Evolutionary conservation across 2,329 filamentous ascomycete genomes (phyloP), one percentile per base, ranked within the genome.

Genomic region (Penicillium digitatum): DNA sequence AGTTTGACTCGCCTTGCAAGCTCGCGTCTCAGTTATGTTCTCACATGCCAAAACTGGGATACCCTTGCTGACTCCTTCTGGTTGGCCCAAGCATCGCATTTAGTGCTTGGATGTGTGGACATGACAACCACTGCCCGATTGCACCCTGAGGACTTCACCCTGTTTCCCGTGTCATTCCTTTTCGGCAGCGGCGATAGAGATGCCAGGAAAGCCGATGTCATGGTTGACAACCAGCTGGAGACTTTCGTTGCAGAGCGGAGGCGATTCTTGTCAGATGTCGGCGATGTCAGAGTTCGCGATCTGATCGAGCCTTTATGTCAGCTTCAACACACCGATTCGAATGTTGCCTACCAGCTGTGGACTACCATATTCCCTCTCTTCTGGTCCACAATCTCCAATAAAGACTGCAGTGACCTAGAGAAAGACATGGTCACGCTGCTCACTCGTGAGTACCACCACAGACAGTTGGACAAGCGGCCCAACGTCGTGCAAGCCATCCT

Each of bases 21-120:
- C 66, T 89, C 90, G 55, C 87, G 95, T 35, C 80, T 99, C 37
- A 88, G 87, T 56, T 97, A 96, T 74, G 87, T 97, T 4, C 82
- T 99, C 52, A 87, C 86, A 0, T 88, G 89, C 24, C 95, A 99
- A 71, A 97, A 97, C 65, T 99, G 94, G 94, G 93, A 97, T 70
- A 95, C 90, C 0, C 80, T 99, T 45, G 86, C 86, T 2, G 94
- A 99, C 65, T 95, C 90, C 1, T 99, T 95, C 76, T 99, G 95
- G 95, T 79, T 99, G 47, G 87, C 91, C 38, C 94, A 99, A 74
- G 93, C 95, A 32, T 91, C 91, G 18, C 94, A 99, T 67, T 80
- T 99, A 38, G 84, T 99, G 53, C 84, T 99, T 61, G 92, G 94
- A 16, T 92, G 90, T 7, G 83, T 97, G 39, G 94, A 99, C 70